A percentile compares a stretch with the other conserved stretches of the same genome.
Evolutionary conservation across 495 filamentous ascomycete genomes (phyloP).

Genomic region (Neurospora sp.): DNA sequence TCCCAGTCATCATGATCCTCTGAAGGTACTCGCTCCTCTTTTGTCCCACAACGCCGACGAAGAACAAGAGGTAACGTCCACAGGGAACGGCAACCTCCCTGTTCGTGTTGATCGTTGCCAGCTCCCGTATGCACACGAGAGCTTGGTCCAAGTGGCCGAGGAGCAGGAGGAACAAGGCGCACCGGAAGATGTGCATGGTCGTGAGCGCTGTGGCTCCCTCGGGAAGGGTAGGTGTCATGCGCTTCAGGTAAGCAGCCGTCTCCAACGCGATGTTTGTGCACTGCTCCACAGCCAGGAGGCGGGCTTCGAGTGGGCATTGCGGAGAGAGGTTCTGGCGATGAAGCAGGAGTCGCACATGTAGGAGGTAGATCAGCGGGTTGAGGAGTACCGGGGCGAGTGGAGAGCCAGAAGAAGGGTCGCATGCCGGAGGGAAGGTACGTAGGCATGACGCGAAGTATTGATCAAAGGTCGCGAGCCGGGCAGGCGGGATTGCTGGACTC

Average conservation of each 20-base stretch:
- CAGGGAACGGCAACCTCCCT: slow-evolving; percentile 69
- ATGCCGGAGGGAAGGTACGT: slow-evolving; percentile 60
- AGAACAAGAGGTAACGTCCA: slow-evolving; percentile 77
- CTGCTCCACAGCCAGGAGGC: slow-evolving; percentile 61
- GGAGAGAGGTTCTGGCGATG: slow-evolving; percentile 88
- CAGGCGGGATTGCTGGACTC: slow-evolving; percentile 45
- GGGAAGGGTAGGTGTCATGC: slow-evolving; percentile 39
- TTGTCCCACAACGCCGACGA: slow-evolving; percentile 53
- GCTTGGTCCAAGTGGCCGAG: slow-evolving; percentile 63
- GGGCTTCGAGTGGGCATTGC: slow-evolving; percentile 51
- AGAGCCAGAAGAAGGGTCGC: slow-evolving; percentile 51
- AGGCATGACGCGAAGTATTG: slow-evolving; percentile 68
- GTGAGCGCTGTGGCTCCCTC: slow-evolving; percentile 41
- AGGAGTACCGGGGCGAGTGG: slow-evolving; percentile 65
- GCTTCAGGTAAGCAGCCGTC: slow-evolving; percentile 62
- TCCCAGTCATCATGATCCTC: background rate
- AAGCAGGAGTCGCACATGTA: slow-evolving; percentile 73
- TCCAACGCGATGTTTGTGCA: slow-evolving; percentile 68
- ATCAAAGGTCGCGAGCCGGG: slow-evolving; percentile 70
- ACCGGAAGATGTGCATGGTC: slow-evolving; percentile 85
- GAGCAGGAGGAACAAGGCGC: slow-evolving; percentile 68
- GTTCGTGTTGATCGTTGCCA: slow-evolving; percentile 54
- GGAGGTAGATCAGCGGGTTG: slow-evolving; percentile 63
- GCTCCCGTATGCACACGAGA: slow-evolving; percentile 59
- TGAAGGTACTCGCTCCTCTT: slow-evolving; percentile 41